Evolutionary conservation across 495 filamentous ascomycete genomes (phyloP).

Genomic region (Pyrenula aspistea): DNA sequence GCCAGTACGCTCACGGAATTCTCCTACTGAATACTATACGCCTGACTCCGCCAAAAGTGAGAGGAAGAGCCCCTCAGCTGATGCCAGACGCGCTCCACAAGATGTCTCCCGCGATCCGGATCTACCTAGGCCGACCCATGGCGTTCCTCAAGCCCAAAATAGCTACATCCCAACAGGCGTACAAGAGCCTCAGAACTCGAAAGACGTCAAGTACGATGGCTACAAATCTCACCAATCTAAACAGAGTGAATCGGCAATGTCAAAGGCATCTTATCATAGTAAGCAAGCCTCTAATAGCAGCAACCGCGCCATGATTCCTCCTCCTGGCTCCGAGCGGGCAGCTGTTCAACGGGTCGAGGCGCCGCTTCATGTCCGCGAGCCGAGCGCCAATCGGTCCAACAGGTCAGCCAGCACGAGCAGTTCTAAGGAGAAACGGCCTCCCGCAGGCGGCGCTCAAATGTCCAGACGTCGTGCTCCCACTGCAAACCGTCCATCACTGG

Average conservation of each 20-base stretch:
- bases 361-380: constrained; percentile 11
- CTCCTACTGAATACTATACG: neutral
- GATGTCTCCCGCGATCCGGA: neutral
- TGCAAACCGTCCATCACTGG: neutral
- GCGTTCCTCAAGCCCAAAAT: neutral
- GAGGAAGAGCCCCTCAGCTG: neutral
- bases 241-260: neutral
- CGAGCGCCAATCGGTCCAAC: constrained; percentile 7
- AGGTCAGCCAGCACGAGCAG: constrained; percentile 27
- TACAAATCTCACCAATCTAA: neutral
- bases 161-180: neutral
- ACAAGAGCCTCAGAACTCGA: neutral
- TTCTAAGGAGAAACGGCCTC: constrained; percentile 34
- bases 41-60: neutral
- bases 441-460: constrained; percentile 27
- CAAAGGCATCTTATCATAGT: neutral
- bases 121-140: neutral
- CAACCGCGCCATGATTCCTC: constrained; percentile 1
- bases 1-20: neutral
- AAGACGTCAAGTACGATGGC: neutral
- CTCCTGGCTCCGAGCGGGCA: constrained; percentile 27
- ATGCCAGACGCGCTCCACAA: neutral
- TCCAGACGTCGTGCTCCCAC: neutral
- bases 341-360: constrained; percentile 35
- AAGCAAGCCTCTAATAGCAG: neutral